Evolutionary conservation across 2,329 filamentous ascomycete species (phyloP), one percentile per base, ranked within the genome.

Genomic region (Aspergillus pseudoviridinutans): DNA sequence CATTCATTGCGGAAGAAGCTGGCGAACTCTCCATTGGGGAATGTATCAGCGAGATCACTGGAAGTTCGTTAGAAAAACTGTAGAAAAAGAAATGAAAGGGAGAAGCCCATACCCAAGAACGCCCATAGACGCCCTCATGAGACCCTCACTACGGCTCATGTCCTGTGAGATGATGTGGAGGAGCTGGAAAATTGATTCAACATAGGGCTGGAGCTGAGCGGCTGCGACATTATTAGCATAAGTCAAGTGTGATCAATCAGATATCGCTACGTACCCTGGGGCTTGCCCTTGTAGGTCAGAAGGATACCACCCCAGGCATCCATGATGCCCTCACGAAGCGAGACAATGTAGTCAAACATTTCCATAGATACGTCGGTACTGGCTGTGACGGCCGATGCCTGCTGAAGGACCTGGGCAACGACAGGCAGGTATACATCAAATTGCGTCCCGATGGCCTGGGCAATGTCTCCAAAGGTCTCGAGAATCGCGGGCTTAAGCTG

Each of bases 271-370:
- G 57, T 68, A 78, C 75, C 71, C 58, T 77, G 71, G 54, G 73
- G 67, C 32, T 70, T 90, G 53, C 83, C 78, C 81, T 94, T 96
- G 88, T 97, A 92, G 54, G 94, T 92, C 74, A 93, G 87, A 71
- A 99, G 92, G 64, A 96, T 94, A 65, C 94, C 94, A 68, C 92
- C 92, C 92, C 95, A 99, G 35, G 94, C 94, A 81, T 99, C 94
- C 88, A 97, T 96, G 65, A 99, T 97, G 66, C 93, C 94, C 73
- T 99, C 95, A 54, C 94, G 88, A 51, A 99, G 84, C 22, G 92
- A 96, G 63, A 96, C 86, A 66, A 99, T 88, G 73, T 99, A 99
- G 76, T 97, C 93, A 57, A 92, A 88, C 89, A 97, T 96, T 77
- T 99, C 94, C 67, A 92, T 94, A 52, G 89, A 90, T 58, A 89